Evolutionary conservation across 108 stramenopile species (phyloP).

Genomic region (Discostella pseudostelligera): DNA sequence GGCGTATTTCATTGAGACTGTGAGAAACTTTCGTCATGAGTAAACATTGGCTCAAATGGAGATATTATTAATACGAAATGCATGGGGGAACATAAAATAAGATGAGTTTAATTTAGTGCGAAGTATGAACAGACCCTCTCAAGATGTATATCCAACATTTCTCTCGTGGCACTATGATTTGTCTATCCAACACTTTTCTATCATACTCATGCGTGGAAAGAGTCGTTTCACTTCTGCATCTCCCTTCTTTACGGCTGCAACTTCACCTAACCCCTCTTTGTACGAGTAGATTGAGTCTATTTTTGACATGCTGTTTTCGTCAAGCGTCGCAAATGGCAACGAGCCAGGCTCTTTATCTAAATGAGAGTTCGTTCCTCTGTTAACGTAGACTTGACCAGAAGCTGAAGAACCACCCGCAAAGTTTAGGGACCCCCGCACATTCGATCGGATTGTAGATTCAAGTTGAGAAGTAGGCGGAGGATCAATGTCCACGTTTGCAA

Average conservation of each 20-base stretch:
- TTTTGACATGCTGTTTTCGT: slow-evolving; percentile 32
- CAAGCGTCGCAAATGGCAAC: slow-evolving; percentile 38
- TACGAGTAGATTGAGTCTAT: slow-evolving; percentile 32
- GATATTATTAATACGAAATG: no score
- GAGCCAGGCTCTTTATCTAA: slow-evolving; percentile 42
- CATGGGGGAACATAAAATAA: no score
- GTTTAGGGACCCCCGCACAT: slow-evolving; percentile 39
- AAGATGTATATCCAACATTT: neutral
- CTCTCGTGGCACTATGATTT: neutral
- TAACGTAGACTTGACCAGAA: slow-evolving; percentile 40
- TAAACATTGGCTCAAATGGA: neutral
- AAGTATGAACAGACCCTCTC: no score
- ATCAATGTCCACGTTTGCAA: slow-evolving; percentile 34
- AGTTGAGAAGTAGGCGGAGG: slow-evolving; percentile 12
- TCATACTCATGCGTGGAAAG: slow-evolving; percentile 46
- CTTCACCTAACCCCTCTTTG: slow-evolving; percentile 39
- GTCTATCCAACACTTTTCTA: slow-evolving; percentile 44
- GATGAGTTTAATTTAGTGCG: no score
- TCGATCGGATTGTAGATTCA: slow-evolving; percentile 10
- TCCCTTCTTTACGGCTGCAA: slow-evolving; percentile 35
- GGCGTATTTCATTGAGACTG: slow-evolving; percentile 93
- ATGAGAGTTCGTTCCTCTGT: slow-evolving; percentile 20
- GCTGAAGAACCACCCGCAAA: slow-evolving; percentile 42
- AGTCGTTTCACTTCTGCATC: slow-evolving; percentile 31
- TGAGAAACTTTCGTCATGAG: slow-evolving; percentile 89